phyloP scores from a whole-genome alignment of 1,139 yeast species.

The Hanseniaspora gamundiae region DNA sequence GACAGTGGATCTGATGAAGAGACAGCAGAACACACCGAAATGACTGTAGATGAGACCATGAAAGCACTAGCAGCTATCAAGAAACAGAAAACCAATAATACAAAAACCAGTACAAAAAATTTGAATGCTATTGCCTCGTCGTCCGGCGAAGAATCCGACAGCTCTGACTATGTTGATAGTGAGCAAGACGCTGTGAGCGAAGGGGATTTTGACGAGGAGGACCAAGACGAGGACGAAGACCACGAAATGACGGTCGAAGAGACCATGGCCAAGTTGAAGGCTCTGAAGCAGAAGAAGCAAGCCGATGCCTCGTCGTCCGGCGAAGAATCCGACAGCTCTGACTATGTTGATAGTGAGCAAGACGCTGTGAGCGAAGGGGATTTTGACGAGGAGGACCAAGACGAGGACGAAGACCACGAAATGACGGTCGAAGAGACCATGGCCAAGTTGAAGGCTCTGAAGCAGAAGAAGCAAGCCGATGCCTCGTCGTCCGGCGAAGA shows the following conservation, averaged over 20 bases:
- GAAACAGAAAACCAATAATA: background rate
- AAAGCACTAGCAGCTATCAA: background rate
- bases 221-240: slow-evolving; percentile 7
- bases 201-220: slow-evolving; percentile 4
- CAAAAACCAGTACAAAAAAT: no score
- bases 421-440: slow-evolving; percentile 26
- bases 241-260: slow-evolving; percentile 19
- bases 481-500: slow-evolving; percentile 2
- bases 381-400: slow-evolving; percentile 2
- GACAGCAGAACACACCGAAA: no score
- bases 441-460: slow-evolving; percentile 32
- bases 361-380: slow-evolving; percentile 7
- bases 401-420: slow-evolving; percentile 9
- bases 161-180: background rate
- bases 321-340: slow-evolving; percentile 1
- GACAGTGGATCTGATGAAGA: no score
- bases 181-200: slow-evolving; percentile 6
- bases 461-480: slow-evolving; percentile 18
- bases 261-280: slow-evolving; percentile 32
- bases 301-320: slow-evolving; percentile 1
- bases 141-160: background rate
- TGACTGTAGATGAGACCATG: background rate
- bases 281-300: slow-evolving; percentile 25
- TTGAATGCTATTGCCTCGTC: background rate
- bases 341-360: background rate